These are phyloP conservation scores for Diversispora eburnea DNA, from an alignment of 192 early-diverging fungal genomes.

Conservation along the genomic window DNA sequence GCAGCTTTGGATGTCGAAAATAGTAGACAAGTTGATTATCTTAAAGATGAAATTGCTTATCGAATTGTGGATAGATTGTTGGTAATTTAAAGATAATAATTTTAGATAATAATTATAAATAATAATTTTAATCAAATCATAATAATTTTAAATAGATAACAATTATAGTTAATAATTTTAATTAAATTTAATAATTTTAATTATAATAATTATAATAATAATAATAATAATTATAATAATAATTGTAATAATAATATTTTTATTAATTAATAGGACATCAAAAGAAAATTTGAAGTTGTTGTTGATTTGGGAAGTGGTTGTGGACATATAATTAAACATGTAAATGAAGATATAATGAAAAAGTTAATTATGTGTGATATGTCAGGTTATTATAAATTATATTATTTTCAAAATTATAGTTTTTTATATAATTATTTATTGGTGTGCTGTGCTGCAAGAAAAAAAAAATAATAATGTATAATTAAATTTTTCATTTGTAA, in stretches of 20 bases:
- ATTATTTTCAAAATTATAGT: background rate
- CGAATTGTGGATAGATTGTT: constrained; percentile 83
- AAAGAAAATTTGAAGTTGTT: constrained; percentile 77
- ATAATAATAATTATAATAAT: too few relatives aligned
- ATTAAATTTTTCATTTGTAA: background rate
- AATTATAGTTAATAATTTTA: too few relatives aligned
- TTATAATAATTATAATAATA: too few relatives aligned
- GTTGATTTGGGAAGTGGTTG: constrained; percentile 87
- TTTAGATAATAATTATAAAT: too few relatives aligned
- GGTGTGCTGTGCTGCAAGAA: too few relatives aligned
- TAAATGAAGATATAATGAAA: constrained; percentile 79
- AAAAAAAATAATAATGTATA: too few relatives aligned
- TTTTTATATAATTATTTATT: too few relatives aligned
- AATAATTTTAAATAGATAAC: background rate
- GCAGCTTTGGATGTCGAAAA: constrained; percentile 53
- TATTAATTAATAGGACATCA: constrained; percentile 69
- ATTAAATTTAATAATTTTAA: too few relatives aligned
- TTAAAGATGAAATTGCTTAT: constrained; percentile 87
- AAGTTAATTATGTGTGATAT: constrained; percentile 85
- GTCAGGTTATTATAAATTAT: constrained; percentile 47
- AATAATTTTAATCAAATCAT: constrained; percentile 2
- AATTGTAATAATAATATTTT: background rate
- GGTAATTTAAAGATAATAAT: constrained; percentile 42
- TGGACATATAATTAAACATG: constrained; percentile 81
- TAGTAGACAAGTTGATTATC: constrained; percentile 80